phyloP scores from a whole-genome alignment of 2,329 filamentous ascomycete species.

The Whalleya microplaca region DNA sequence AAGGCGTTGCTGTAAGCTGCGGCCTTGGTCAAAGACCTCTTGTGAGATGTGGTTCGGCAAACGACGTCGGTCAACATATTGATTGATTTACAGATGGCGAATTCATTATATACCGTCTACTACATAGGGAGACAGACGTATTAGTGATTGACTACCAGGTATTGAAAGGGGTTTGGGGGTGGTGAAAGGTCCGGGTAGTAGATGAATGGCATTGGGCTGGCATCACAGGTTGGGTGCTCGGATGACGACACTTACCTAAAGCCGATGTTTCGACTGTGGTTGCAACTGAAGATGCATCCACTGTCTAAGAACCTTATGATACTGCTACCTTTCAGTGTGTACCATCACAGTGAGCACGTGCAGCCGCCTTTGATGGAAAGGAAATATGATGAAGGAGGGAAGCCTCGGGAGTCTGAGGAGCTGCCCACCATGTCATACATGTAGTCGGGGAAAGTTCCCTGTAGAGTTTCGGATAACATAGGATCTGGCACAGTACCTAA shows the following conservation, averaged over 20 bases:
- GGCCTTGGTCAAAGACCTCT: constrained; percentile 29
- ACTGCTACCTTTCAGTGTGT: constrained; percentile 1
- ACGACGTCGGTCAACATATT: constrained; percentile 40
- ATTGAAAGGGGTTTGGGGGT: background rate
- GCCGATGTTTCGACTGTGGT: constrained; percentile 12
- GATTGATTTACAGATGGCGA: constrained; percentile 13
- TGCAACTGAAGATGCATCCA: constrained; percentile 12
- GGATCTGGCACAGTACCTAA: no score
- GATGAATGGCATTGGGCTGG: constrained; percentile 3
- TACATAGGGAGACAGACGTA: background rate
- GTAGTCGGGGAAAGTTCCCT: background rate
- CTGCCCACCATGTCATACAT: background rate
- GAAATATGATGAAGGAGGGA: background rate
- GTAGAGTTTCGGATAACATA: background rate
- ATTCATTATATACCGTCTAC: constrained; percentile 20
- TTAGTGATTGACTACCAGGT: background rate
- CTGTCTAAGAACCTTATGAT: constrained; percentile 5
- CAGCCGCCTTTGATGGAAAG: background rate
- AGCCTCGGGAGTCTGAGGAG: background rate
- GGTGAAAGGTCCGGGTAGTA: background rate
- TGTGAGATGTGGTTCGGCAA: constrained; percentile 35
- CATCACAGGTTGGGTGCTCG: background rate
- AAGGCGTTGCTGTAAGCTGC: constrained; percentile 17
- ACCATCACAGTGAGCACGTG: background rate
- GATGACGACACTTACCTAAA: constrained; percentile 14